A percentile compares a stretch with the other conserved stretches of the same genome.
Conservation (phyloP, 148 eudicot genomes). For the Rhododendron simsii region DNA sequence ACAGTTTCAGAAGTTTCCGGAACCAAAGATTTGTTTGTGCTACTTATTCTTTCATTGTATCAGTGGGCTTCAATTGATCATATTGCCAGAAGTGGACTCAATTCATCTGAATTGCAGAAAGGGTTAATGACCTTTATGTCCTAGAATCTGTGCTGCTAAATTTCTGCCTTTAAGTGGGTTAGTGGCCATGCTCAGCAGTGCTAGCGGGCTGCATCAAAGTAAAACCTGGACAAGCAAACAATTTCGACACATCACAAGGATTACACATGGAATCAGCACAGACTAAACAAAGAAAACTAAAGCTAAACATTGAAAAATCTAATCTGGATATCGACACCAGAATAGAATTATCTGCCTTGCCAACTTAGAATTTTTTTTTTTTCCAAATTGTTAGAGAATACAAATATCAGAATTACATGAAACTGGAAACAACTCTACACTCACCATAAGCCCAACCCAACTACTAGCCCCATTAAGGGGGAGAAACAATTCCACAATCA, state of each 20-base stretch:
- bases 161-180: background rate
- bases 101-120: background rate
- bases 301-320: background rate
- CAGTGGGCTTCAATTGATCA: background rate
- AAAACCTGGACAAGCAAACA: background rate
- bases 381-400: too few species aligned
- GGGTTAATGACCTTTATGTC: background rate
- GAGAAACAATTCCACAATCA: too few species aligned
- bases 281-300: background rate
- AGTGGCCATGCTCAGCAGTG: background rate
- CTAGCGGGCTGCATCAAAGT: background rate
- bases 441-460: too few species aligned
- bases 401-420: too few species aligned
- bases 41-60: background rate
- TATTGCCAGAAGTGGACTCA: background rate
- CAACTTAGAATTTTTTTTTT: too few species aligned
- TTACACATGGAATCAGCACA: background rate
- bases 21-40: background rate
- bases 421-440: too few species aligned
- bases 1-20: conserved; percentile 10
- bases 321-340: background rate
- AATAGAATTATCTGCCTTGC: background rate
- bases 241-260: background rate
- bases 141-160: background rate
- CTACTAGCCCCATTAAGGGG: too few species aligned